Percentiles rank a stretch among this genome's conserved stretches.
Conservation (phyloP, 2,329 filamentous ascomycete genomes). For the Talaromyces pinophilus region DNA sequence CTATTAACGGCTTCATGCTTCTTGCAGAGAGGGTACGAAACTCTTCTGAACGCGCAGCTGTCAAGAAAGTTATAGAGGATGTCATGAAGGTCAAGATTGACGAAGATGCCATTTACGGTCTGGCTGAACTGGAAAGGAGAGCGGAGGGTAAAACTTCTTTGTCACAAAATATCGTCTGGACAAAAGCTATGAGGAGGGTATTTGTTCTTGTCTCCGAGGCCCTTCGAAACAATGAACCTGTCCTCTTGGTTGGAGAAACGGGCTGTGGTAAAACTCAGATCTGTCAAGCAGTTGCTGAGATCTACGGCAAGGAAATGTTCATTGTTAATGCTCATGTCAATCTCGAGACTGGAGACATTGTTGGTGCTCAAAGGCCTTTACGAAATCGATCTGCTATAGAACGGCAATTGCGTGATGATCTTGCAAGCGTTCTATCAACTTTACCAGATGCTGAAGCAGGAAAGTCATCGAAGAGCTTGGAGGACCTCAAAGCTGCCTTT, state of each 20-base stretch:
- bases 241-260: slow-evolving; percentile 92
- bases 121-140: slow-evolving; percentile 59
- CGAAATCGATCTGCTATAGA: slow-evolving; percentile 77
- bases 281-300: slow-evolving; percentile 85
- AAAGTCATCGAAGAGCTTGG: slow-evolving; percentile 46
- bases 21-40: slow-evolving; percentile 94
- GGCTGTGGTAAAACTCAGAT: slow-evolving; percentile 98
- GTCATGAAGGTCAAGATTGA: slow-evolving; percentile 87
- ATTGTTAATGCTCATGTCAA: slow-evolving; percentile 98
- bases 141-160: slow-evolving; percentile 43
- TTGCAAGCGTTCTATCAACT: slow-evolving; percentile 52
- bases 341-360: slow-evolving; percentile 94
- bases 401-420: slow-evolving; percentile 63
- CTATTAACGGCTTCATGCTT: slow-evolving; percentile 92
- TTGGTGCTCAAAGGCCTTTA: slow-evolving; percentile 89
- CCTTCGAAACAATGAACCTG: slow-evolving; percentile 85
- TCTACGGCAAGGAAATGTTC: slow-evolving; percentile 71
- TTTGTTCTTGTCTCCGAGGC: slow-evolving; percentile 88
- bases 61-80: slow-evolving; percentile 84
- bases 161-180: slow-evolving; percentile 76
- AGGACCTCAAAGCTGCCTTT: slow-evolving; percentile 62
- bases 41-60: slow-evolving; percentile 76
- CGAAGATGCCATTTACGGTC: slow-evolving; percentile 69
- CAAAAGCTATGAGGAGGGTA: slow-evolving; percentile 85
- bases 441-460: slow-evolving; percentile 27